Percentiles rank a stretch among this genome's conserved stretches.
Conservation (phyloP, 257 asterid genomes). For the Petunia axillaris region DNA sequence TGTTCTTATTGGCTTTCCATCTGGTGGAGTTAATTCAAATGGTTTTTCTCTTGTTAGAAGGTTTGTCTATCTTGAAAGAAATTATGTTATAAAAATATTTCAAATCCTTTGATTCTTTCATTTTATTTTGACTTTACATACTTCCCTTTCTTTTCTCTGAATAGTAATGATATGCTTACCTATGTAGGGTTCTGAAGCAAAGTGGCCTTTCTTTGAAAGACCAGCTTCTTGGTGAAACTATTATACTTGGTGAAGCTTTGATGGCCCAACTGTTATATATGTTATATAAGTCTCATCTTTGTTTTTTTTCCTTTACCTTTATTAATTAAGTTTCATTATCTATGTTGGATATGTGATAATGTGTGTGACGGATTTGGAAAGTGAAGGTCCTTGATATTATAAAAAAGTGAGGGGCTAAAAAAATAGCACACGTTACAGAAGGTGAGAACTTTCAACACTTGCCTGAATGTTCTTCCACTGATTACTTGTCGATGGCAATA, state of each 20-base stretch:
- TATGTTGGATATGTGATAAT: background rate
- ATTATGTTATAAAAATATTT: background rate
- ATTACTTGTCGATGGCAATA: constrained; percentile 3
- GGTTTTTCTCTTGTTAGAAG: constrained; percentile 95
- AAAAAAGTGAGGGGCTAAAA: constrained; percentile 86
- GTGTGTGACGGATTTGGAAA: constrained; percentile 3
- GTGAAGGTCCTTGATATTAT: constrained; percentile 82
- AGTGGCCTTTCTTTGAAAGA: constrained; percentile 75
- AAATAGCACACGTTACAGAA: constrained; percentile 95
- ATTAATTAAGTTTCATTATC: background rate
- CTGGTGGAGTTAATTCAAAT: constrained; percentile 96
- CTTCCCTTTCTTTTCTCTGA: background rate
- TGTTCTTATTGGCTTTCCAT: constrained; percentile 83
- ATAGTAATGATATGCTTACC: background rate
- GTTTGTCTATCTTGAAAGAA: constrained; percentile 36
- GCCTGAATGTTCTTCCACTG: background rate
- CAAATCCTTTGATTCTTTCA: background rate
- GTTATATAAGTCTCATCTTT: constrained; percentile 74
- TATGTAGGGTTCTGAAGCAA: constrained; percentile 68
- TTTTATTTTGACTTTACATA: background rate
- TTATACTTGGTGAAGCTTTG: constrained; percentile 74
- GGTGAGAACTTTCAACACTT: constrained; percentile 50
- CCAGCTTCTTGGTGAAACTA: constrained; percentile 68
- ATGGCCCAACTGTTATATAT: constrained; percentile 88
- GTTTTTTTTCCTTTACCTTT: background rate